phyloP scores from a whole-genome alignment of 2,329 filamentous ascomycete genomes.

The Pseudogymnoascus pannorum region DNA sequence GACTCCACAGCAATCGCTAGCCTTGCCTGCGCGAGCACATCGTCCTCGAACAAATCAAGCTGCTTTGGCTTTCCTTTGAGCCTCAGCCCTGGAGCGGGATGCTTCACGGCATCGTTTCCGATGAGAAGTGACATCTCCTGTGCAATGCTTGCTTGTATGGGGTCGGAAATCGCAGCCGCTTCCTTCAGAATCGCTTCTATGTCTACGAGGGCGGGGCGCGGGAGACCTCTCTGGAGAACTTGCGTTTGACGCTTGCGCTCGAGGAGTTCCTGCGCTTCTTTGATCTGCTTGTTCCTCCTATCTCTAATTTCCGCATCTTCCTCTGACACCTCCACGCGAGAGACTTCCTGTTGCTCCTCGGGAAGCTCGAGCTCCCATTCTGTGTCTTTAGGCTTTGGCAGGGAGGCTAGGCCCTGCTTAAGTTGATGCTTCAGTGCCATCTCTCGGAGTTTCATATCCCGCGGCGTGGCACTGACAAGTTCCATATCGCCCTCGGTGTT shows the following conservation, averaged over 20 bases:
- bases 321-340: slow-evolving; percentile 45
- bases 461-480: slow-evolving; percentile 65
- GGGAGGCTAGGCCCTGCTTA: slow-evolving; percentile 63
- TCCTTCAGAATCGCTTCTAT: slow-evolving; percentile 58
- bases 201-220: slow-evolving; percentile 68
- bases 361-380: slow-evolving; percentile 93
- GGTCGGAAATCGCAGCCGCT: slow-evolving; percentile 53
- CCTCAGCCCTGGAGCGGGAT: slow-evolving; percentile 60
- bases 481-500: slow-evolving; percentile 64
- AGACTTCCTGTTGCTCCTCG: slow-evolving; percentile 64
- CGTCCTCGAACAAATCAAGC: slow-evolving; percentile 62
- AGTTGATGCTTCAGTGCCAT: slow-evolving; percentile 62
- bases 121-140: slow-evolving; percentile 73
- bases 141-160: slow-evolving; percentile 62
- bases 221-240: slow-evolving; percentile 79
- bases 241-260: slow-evolving; percentile 82
- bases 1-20: slow-evolving; percentile 54
- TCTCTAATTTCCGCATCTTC: slow-evolving; percentile 67
- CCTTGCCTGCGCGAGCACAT: slow-evolving; percentile 65
- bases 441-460: slow-evolving; percentile 66
- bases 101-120: slow-evolving; percentile 71
- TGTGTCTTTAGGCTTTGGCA: slow-evolving; percentile 87
- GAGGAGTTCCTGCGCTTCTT: slow-evolving; percentile 59
- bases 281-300: slow-evolving; percentile 64
- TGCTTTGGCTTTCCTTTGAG: slow-evolving; percentile 54